Evolutionary conservation across 306 rosid genomes (phyloP).

Genomic region (Corylus avellana): DNA sequence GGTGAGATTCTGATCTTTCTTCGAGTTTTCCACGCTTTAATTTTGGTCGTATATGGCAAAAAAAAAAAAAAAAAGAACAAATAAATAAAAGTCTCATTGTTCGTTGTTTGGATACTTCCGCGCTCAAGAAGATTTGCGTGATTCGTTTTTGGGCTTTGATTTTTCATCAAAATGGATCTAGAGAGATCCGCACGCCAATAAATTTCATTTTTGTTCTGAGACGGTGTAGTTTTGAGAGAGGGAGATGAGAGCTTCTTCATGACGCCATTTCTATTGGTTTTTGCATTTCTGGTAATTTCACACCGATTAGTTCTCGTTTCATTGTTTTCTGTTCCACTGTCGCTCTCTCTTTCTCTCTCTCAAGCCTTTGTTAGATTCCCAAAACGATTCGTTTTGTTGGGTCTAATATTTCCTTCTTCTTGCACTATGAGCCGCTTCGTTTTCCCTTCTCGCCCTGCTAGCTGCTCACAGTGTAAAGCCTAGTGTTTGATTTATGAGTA

Average conservation of each 20-base stretch:
- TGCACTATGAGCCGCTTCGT: background rate
- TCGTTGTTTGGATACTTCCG: background rate
- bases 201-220: conserved; percentile 12
- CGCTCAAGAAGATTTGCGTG: background rate
- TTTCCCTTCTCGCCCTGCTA: background rate
- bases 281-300: conserved; percentile 20
- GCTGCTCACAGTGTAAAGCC: conserved; percentile 23
- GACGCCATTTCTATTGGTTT: conserved; percentile 5
- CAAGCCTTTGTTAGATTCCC: conserved; percentile 9
- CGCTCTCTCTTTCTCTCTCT: conserved; percentile 7
- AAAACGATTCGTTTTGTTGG: background rate
- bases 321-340: conserved; percentile 46
- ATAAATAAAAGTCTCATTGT: background rate
- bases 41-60: background rate
- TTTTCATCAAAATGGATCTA: conserved; percentile 18
- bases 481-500: conserved; percentile 21
- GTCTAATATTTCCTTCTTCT: background rate
- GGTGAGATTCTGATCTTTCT: conserved; percentile 13
- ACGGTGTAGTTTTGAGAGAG: background rate
- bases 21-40: background rate
- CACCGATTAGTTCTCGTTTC: conserved; percentile 34
- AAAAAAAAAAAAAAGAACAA: background rate
- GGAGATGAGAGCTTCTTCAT: conserved; percentile 22
- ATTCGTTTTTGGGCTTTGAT: conserved; percentile 3
- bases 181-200: background rate